These are phyloP conservation scores for Lanmaoa rubissima DNA, from an alignment of 768 basidiomycete genomes.

Conservation along the genomic window DNA sequence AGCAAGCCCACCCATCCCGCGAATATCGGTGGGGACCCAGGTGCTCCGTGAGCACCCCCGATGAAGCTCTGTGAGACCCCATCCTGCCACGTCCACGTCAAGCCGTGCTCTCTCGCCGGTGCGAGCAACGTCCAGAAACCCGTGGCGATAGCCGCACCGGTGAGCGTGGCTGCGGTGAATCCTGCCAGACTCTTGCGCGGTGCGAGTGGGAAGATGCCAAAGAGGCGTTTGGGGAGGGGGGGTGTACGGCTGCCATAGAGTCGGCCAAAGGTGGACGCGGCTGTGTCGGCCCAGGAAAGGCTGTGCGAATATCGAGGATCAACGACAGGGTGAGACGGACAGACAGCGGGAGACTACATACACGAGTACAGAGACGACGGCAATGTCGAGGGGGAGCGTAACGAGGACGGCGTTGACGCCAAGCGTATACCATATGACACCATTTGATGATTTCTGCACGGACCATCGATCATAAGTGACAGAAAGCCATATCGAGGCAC, in stretches of 20 bases:
- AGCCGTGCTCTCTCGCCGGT: conserved; percentile 41
- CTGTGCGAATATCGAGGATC: conserved; percentile 36
- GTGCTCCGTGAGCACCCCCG: background rate
- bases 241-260: conserved; percentile 72
- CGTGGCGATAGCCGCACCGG: conserved; percentile 62
- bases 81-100: conserved; percentile 57
- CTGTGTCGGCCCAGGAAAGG: conserved; percentile 94
- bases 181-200: conserved; percentile 84
- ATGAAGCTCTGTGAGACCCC: conserved; percentile 41
- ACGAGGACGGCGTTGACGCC: conserved; percentile 78
- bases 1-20: conserved; percentile 46
- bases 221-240: conserved; percentile 49
- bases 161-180: conserved; percentile 73
- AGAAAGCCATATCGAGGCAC: background rate
- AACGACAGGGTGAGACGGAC: background rate
- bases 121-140: conserved; percentile 72
- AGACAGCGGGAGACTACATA: conserved; percentile 37
- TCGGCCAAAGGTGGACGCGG: conserved; percentile 91
- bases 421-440: conserved; percentile 86
- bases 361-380: conserved; percentile 89
- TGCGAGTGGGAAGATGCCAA: conserved; percentile 62
- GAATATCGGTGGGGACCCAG: conserved; percentile 6
- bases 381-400: conserved; percentile 81
- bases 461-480: background rate
- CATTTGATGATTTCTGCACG: conserved; percentile 62